Evolutionary conservation across 257 asterid species (phyloP).

Genomic region (Przewalskia tangutica): DNA sequence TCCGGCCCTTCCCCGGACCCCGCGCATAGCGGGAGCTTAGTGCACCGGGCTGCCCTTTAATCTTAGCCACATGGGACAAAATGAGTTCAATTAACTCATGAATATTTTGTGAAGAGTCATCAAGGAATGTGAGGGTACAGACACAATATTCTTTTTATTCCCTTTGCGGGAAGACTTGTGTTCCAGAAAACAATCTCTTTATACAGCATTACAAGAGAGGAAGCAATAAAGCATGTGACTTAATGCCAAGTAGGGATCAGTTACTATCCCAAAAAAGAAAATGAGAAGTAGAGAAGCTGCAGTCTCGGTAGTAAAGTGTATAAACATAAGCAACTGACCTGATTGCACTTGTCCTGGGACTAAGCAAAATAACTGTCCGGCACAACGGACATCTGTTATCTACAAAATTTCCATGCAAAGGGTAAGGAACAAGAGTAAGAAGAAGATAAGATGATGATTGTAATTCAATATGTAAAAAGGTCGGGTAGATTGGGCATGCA

Average conservation of each 20-base stretch:
- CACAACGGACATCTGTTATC: constrained; percentile 93
- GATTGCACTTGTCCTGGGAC: constrained; percentile 73
- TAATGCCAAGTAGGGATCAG: neutral
- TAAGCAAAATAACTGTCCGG: constrained; percentile 78
- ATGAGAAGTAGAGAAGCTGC: neutral
- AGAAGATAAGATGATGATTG: neutral
- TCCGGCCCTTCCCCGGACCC: too few species aligned
- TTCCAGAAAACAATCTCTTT: neutral
- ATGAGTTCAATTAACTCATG: neutral
- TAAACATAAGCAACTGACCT: constrained; percentile 44
- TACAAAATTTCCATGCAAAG: constrained; percentile 19
- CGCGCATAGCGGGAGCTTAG: too few species aligned
- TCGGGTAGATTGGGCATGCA: constrained; percentile 3
- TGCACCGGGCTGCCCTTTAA: neutral
- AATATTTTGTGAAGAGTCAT: neutral
- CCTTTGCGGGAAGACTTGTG: neutral
- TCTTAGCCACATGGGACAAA: neutral
- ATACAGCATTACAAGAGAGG: neutral
- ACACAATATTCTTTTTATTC: neutral
- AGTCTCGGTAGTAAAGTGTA: neutral
- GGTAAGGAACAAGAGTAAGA: constrained; percentile 1
- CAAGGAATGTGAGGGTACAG: neutral
- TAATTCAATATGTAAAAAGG: neutral
- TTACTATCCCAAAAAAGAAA: neutral
- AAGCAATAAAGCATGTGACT: neutral